These are phyloP conservation scores for Lagenaria siceraria DNA, from an alignment of 306 rosid genomes.

Conservation along the genomic window DNA sequence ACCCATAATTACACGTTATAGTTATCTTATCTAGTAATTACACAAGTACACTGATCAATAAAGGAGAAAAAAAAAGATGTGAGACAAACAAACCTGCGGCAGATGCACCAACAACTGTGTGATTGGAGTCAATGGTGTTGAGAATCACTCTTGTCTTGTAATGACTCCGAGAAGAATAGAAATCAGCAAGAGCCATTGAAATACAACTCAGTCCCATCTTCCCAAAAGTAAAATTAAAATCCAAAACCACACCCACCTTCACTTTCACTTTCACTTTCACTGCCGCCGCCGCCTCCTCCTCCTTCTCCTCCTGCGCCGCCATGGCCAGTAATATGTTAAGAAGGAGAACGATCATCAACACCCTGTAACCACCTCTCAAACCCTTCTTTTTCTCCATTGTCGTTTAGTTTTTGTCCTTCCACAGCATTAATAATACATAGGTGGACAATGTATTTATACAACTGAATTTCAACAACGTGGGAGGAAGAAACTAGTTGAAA, in stretches of 20 bases:
- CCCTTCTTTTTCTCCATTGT: not conserved
- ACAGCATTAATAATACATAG: not conserved
- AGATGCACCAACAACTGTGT: not conserved
- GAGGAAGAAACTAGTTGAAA: not conserved
- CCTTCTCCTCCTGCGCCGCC: not conserved
- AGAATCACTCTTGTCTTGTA: not conserved
- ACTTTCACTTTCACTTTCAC: not conserved
- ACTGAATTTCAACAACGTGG: not conserved
- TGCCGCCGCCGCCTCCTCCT: not conserved
- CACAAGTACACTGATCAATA: too few species aligned
- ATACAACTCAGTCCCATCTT: not conserved
- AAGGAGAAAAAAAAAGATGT: too few species aligned
- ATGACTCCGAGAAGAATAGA: slow-evolving; percentile 1
- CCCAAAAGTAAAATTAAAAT: not conserved
- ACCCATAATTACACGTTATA: too few species aligned
- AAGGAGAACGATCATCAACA: not conserved
- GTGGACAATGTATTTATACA: not conserved
- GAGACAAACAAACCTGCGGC: not conserved
- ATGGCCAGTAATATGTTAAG: not conserved
- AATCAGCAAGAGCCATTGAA: slow-evolving; percentile 8
- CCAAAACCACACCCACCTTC: slow-evolving; percentile 3
- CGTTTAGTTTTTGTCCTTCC: not conserved
- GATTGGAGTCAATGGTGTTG: not conserved
- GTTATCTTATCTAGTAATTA: too few species aligned
- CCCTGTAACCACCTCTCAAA: not conserved